phyloP scores from a whole-genome alignment of 2,329 filamentous ascomycete species.

The Pyrenophora teres region DNA sequence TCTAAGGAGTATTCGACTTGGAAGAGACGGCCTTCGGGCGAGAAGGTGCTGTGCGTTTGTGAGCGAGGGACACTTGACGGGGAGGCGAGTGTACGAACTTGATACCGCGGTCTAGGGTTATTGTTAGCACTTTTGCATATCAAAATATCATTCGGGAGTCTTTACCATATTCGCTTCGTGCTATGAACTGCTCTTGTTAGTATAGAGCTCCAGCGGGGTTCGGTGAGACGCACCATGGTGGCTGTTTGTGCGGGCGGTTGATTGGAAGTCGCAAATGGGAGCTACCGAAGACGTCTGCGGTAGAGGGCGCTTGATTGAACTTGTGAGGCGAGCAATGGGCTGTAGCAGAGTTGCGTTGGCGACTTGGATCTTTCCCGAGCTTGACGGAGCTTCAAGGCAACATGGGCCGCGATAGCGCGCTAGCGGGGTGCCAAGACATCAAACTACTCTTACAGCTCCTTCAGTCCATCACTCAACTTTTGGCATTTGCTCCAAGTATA shows the following conservation, averaged over 20 bases:
- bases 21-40: slow-evolving; percentile 98
- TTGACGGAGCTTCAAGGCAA: slow-evolving; percentile 35
- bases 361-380: slow-evolving; percentile 27
- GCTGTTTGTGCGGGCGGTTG: slow-evolving; percentile 13
- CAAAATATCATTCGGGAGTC: slow-evolving; percentile 2
- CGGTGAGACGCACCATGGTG: slow-evolving; percentile 40
- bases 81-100: slow-evolving; percentile 66
- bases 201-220: slow-evolving; percentile 38
- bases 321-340: background rate
- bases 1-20: slow-evolving; percentile 99
- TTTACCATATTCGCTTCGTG: slow-evolving; percentile 99
- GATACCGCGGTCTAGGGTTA: slow-evolving; percentile 85
- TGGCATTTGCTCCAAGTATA: too few species aligned
- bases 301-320: background rate
- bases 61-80: slow-evolving; percentile 21
- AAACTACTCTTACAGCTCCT: background rate
- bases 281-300: background rate
- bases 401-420: slow-evolving; percentile 29
- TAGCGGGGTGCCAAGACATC: slow-evolving; percentile 26
- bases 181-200: slow-evolving; percentile 75
- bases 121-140: slow-evolving; percentile 19
- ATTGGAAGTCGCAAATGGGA: background rate
- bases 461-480: too few species aligned
- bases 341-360: slow-evolving; percentile 15
- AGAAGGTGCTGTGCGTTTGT: slow-evolving; percentile 79